Evolutionary conservation across 345 rosid species (phyloP).

Genomic region (Camelina sativa): DNA sequence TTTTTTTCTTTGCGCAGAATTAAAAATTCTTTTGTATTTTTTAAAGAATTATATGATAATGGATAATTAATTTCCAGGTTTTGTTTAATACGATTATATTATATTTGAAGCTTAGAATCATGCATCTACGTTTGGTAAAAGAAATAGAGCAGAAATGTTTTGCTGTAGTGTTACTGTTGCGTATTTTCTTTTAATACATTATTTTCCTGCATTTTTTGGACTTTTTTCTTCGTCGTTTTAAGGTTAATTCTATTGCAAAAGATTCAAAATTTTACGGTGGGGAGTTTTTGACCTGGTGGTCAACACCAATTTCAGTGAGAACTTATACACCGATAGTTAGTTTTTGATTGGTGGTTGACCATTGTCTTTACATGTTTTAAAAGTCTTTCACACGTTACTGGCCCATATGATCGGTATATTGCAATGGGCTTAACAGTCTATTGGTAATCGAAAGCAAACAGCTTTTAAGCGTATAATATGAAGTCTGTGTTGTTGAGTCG

Average conservation of each 20-base stretch:
- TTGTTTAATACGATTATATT: background rate
- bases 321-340: no score
- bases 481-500: no score
- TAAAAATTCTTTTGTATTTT: background rate
- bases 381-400: no score
- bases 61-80: background rate
- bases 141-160: background rate
- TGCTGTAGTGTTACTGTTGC: background rate
- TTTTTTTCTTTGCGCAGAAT: background rate
- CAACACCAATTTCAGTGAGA: no score
- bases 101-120: background rate
- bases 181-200: background rate
- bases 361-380: no score
- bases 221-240: background rate
- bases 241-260: background rate
- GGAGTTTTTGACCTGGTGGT: no score
- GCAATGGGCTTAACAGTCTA: no score
- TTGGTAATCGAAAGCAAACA: no score
- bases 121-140: conserved; percentile 26
- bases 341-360: no score
- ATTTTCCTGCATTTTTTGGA: background rate
- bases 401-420: no score
- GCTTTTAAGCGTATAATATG: no score
- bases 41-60: background rate
- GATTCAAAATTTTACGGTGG: background rate